Conservation (phyloP, 73 alveolate genomes). For the Stentor coeruleus region DNA sequence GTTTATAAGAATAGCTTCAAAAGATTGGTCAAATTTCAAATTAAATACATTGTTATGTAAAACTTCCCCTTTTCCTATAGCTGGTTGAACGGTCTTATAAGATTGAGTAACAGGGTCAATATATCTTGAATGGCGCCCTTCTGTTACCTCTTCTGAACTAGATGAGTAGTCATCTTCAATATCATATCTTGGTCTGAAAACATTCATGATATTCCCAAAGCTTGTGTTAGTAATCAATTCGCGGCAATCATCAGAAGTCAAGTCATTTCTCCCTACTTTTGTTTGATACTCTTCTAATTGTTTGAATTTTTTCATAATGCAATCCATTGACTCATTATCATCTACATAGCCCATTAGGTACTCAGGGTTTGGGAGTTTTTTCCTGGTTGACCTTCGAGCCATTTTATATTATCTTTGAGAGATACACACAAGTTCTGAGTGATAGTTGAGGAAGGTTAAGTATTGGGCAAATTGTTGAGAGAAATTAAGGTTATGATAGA, state of each 20-base stretch:
- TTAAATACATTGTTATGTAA: not conserved
- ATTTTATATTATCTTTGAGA: no score
- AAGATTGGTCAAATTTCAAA: not conserved
- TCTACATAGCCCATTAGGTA: constrained; percentile 19
- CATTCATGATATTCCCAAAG: not conserved
- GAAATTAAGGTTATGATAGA: no score
- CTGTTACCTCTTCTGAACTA: constrained; percentile 62
- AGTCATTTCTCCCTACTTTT: constrained; percentile 12
- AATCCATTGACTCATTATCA: constrained; percentile 14
- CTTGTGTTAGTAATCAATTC: not conserved
- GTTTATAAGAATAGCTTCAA: constrained; percentile 22
- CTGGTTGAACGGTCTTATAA: not conserved
- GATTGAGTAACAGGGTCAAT: constrained; percentile 19
- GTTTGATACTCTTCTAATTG: constrained; percentile 21
- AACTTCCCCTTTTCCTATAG: constrained; percentile 8
- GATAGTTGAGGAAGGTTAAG: no score
- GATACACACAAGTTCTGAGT: no score
- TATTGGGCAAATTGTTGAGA: no score
- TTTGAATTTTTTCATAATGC: constrained; percentile 21
- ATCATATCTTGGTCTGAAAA: constrained; percentile 4
- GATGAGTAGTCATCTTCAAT: constrained; percentile 38
- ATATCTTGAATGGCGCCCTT: constrained; percentile 50
- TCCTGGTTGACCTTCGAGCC: constrained; percentile 20
- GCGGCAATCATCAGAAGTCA: constrained; percentile 25
- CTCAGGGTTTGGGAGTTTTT: constrained; percentile 19